Conservation (phyloP, 163 green algal species). For the Coccomyxa subellipsoidea region DNA sequence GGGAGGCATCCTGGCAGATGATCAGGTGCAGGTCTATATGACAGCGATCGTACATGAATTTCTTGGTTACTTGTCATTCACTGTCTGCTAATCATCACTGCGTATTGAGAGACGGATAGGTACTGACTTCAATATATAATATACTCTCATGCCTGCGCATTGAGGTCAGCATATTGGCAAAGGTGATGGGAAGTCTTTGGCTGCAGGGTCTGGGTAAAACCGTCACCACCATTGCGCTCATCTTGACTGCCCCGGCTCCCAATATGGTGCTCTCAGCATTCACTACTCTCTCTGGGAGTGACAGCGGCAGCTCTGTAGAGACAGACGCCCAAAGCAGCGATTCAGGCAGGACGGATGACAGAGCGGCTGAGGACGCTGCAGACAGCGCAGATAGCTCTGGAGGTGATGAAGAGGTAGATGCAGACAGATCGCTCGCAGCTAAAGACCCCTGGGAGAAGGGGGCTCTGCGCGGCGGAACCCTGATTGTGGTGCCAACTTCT, state of each 20-base stretch:
- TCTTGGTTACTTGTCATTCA: no score
- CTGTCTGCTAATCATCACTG: no score
- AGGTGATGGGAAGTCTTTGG: not conserved
- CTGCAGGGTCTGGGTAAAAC: constrained; percentile 86
- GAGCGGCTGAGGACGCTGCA: not conserved
- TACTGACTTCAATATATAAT: no score
- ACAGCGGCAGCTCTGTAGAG: not conserved
- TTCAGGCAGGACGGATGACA: not conserved
- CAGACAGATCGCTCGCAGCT: not conserved
- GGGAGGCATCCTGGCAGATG: constrained; percentile 86
- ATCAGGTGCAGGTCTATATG: constrained; percentile 45
- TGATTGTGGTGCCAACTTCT: constrained; percentile 85
- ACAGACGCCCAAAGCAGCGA: not conserved
- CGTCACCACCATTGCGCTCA: constrained; percentile 78
- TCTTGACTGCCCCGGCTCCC: constrained; percentile 28
- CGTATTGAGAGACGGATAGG: no score
- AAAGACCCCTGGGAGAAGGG: not conserved
- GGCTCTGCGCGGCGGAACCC: constrained; percentile 54
- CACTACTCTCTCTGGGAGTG: not conserved
- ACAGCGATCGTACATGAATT: no score
- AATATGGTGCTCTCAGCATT: not conserved
- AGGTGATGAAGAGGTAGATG: not conserved
- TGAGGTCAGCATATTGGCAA: no score
- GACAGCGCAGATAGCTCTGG: not conserved
- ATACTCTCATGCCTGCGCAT: no score